Base-by-base conservation (phyloP, 73 alveolate genomes). In the Loxodes magnus region DNA sequence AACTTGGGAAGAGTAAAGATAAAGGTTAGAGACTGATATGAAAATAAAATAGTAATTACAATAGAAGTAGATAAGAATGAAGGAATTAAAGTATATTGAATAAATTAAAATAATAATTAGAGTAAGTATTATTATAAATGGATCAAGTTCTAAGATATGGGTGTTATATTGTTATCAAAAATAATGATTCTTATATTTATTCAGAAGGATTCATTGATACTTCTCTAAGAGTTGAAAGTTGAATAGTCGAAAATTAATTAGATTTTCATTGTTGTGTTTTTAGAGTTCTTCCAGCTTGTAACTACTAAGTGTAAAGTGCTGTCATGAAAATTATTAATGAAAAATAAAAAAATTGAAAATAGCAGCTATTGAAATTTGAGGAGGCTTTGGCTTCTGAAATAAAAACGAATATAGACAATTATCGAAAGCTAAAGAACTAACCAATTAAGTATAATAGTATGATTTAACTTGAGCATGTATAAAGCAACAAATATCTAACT, bases 191-290 rank as follows among this genome's bases (percentile, higher is more conserved):
- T 10, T 46, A 12, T 19, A 46, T 46, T n/a, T 46, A 46, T 24
- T 46, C 59, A 7, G n/a, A 46, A 46, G 59, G 59, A 20, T 46
- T 46, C 2, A 46, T 46, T 24, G 59, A 46, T 9, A 46, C 16
- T 41, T 10, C 59, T 2, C 19, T 19, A 2, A 25, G 7, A n/a
- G 27, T 46, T 9, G 27, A 22, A 41, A 14, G n/a, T 7, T 25
- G 22, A n/a, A 24, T 9, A 0, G 59, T 25, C 22, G 19, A 38
- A 7, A 24, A 7, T 16, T n/a, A 16, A 1, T 22, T n/a, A 7
- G 34, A 46, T 24, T 46, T 46, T 24, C 7, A n/a, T 17, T 37
- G 53, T 10, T 9, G 43, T 14, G 59, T 46, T n/a, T 46, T 46
- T 46, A 37, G 59, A 1, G 34, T 46, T 14, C 28, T 46, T 7